Percentiles rank a stretch among this genome's conserved stretches.
These are phyloP conservation scores for Juglanconis sp. DNA, from an alignment of 2,329 filamentous ascomycete species.

Conservation along the genomic window DNA sequence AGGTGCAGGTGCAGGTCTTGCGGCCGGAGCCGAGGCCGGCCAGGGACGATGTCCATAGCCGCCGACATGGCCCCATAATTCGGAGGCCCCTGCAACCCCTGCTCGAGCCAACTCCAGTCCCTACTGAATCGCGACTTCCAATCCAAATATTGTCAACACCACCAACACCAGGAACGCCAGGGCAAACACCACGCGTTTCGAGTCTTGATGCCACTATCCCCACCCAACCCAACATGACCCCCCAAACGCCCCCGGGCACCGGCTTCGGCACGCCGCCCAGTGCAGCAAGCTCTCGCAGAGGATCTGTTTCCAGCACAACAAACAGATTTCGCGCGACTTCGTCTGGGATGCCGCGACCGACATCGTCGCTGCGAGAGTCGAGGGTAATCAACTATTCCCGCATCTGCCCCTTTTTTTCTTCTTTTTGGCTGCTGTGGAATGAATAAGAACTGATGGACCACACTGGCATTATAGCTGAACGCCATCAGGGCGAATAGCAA, in stretches of 20 bases:
- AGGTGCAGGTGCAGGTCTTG: neutral
- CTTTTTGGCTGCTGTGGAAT: no score
- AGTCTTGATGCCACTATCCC: neutral
- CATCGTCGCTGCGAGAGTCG: conserved; percentile 25
- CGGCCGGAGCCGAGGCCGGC: no score
- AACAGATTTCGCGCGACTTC: conserved; percentile 25
- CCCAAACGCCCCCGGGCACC: conserved; percentile 24
- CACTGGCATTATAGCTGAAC: conserved; percentile 21
- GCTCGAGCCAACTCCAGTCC: conserved; percentile 1
- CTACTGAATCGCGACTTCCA: neutral
- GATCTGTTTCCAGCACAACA: conserved; percentile 21
- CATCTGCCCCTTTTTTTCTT: neutral
- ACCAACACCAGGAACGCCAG: no score
- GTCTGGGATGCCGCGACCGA: conserved; percentile 25
- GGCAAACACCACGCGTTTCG: neutral
- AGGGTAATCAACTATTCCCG: conserved; percentile 24
- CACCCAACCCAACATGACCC: conserved; percentile 15
- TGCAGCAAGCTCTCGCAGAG: conserved; percentile 22
- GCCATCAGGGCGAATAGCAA: conserved; percentile 25
- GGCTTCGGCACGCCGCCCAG: conserved; percentile 21
- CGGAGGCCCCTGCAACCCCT: neutral
- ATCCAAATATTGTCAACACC: neutral
- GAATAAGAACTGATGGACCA: neutral
- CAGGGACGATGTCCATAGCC: neutral
- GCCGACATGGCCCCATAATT: neutral